Conservation (phyloP, 345 rosid genomes). For the Rhizophora apiculata region DNA sequence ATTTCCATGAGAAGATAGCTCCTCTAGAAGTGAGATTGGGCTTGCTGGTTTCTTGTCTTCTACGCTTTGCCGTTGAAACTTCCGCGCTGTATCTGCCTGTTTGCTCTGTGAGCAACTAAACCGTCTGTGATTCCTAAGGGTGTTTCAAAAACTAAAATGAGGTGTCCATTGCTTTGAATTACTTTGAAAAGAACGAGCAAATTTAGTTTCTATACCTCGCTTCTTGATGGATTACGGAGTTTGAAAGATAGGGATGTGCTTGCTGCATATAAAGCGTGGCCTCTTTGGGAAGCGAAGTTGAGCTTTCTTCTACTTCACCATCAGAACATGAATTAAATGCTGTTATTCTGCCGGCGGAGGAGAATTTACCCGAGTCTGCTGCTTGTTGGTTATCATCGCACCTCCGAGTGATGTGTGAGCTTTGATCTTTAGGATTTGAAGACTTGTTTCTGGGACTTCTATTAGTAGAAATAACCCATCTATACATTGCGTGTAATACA, state of each 20-base stretch:
- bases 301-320: constrained; percentile 29
- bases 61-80: constrained; percentile 11
- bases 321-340: constrained; percentile 35
- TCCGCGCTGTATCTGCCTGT: constrained; percentile 36
- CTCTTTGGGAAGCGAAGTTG: constrained; percentile 14
- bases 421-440: constrained; percentile 14
- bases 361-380: constrained; percentile 28
- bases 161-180: background rate
- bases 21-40: constrained; percentile 29
- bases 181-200: background rate
- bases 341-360: constrained; percentile 31
- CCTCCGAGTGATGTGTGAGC: constrained; percentile 14
- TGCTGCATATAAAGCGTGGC: background rate
- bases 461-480: constrained; percentile 22
- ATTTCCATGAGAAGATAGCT: constrained; percentile 15
- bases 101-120: constrained; percentile 21
- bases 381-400: constrained; percentile 13
- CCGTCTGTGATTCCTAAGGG: background rate
- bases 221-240: constrained; percentile 13
- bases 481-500: constrained; percentile 29
- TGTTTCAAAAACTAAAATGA: background rate
- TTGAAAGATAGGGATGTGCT: constrained; percentile 8
- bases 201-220: constrained; percentile 29
- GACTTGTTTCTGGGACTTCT: constrained; percentile 15
- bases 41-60: constrained; percentile 24